Evolutionary conservation across 371 early-diverging fungal species (phyloP).

Genomic region (Funneliformis caledonium): DNA sequence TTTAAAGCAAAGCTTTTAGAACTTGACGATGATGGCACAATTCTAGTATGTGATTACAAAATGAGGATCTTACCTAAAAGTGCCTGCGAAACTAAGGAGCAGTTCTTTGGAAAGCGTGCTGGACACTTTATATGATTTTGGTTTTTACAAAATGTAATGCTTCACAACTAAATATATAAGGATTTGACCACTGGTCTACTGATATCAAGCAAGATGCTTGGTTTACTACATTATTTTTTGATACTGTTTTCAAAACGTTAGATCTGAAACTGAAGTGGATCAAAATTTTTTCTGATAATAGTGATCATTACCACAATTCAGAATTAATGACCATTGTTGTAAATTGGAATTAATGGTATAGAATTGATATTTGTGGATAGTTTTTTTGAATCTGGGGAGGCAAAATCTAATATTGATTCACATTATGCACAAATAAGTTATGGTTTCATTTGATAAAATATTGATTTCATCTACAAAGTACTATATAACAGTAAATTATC

Average conservation of each 20-base stretch:
- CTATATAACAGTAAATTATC: not conserved
- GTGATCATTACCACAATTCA: not conserved
- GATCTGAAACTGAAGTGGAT: not conserved
- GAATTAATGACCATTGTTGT: not conserved
- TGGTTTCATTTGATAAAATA: not conserved
- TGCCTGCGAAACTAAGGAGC: not conserved
- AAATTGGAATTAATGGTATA: conserved; percentile 4
- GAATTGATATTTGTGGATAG: not conserved
- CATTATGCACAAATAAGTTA: not conserved
- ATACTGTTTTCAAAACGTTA: not conserved
- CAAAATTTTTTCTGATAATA: not conserved
- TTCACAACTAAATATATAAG: not conserved
- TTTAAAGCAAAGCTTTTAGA: not conserved
- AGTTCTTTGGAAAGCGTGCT: not conserved
- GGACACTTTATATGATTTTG: not conserved
- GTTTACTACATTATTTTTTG: not conserved
- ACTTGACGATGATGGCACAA: not conserved
- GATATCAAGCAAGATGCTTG: not conserved
- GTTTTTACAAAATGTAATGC: not conserved
- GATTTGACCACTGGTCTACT: not conserved
- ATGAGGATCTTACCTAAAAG: conserved; percentile 5
- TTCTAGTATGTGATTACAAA: not conserved
- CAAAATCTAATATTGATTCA: not conserved
- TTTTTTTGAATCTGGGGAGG: not conserved
- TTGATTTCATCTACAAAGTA: not conserved